Evolutionary conservation across 257 asterid species (phyloP).

Genomic region (Solanum ossicruentum): DNA sequence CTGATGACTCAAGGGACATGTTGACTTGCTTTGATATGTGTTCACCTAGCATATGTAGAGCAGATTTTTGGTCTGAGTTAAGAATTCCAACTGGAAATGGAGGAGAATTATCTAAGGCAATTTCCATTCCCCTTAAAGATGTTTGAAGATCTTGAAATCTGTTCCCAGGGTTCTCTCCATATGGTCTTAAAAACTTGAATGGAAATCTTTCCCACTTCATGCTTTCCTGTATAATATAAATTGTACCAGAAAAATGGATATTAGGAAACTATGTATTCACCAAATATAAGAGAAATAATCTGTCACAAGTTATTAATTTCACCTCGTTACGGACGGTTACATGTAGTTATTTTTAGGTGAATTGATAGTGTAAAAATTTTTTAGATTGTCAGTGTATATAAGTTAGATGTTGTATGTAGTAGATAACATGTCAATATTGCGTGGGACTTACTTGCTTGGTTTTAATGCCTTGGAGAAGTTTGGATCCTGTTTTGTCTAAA

Average conservation of each 20-base stretch:
- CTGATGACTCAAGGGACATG: constrained; percentile 16
- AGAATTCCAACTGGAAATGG: constrained; percentile 21
- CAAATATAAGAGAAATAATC: not conserved
- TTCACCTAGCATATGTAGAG: constrained; percentile 12
- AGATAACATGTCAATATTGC: not conserved
- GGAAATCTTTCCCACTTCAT: constrained; percentile 68
- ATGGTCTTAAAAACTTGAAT: constrained; percentile 28
- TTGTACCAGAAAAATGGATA: not conserved
- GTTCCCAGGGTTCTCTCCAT: constrained; percentile 38
- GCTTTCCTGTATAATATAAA: constrained; percentile 35
- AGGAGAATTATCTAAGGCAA: constrained; percentile 30
- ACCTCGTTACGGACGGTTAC: not conserved
- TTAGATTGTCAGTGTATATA: not conserved
- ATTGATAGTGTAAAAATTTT: not conserved
- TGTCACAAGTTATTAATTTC: not conserved
- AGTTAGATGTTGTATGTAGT: not conserved
- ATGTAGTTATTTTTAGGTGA: not conserved
- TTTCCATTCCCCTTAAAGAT: constrained; percentile 64
- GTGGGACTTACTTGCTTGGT: constrained; percentile 52
- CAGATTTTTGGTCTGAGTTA: constrained; percentile 21
- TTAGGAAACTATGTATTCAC: not conserved
- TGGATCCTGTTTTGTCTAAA: constrained; percentile 28
- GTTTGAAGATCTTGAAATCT: constrained; percentile 37
- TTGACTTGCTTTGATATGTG: constrained; percentile 30
- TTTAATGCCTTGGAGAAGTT: constrained; percentile 39